These are phyloP conservation scores for Penicillium sp. DNA, from an alignment of 2,329 filamentous ascomycete species.

Conservation along the genomic window DNA sequence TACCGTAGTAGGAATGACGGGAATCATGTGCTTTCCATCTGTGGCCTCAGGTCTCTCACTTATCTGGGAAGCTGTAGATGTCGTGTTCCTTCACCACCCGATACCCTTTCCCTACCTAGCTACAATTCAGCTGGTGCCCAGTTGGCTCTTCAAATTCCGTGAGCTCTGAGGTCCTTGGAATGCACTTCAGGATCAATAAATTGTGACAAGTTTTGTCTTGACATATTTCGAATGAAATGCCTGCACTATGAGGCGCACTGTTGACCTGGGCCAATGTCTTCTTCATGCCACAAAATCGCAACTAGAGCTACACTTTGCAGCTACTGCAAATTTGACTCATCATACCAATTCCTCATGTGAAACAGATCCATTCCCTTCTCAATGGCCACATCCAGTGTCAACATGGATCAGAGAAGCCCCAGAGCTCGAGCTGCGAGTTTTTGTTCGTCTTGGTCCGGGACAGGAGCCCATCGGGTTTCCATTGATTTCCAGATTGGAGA, in stretches of 20 bases:
- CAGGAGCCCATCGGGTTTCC: not conserved
- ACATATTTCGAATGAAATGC: not conserved
- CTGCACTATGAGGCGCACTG: constrained; percentile 19
- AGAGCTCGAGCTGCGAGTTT: constrained; percentile 29
- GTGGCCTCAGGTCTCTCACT: not conserved
- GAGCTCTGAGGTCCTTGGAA: not conserved
- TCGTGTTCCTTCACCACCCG: not conserved
- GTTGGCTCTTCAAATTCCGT: no score
- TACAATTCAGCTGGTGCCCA: not conserved
- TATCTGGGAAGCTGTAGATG: not conserved
- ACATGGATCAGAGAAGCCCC: constrained; percentile 33
- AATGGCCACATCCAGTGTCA: constrained; percentile 5
- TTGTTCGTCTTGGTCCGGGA: constrained; percentile 13
- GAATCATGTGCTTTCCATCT: not conserved
- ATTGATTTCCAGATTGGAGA: constrained; percentile 20
- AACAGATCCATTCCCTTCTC: not conserved
- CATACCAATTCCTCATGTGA: not conserved
- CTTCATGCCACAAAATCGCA: constrained; percentile 11
- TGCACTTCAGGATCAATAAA: not conserved
- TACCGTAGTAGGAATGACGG: no score
- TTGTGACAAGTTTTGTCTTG: not conserved
- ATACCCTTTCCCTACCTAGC: not conserved
- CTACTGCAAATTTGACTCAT: constrained; percentile 12
- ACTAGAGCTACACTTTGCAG: constrained; percentile 22
- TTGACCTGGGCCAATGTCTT: constrained; percentile 24